Base-by-base conservation (phyloP, 352 stramenopile genomes). In the Halophytophthora batemanensis region DNA sequence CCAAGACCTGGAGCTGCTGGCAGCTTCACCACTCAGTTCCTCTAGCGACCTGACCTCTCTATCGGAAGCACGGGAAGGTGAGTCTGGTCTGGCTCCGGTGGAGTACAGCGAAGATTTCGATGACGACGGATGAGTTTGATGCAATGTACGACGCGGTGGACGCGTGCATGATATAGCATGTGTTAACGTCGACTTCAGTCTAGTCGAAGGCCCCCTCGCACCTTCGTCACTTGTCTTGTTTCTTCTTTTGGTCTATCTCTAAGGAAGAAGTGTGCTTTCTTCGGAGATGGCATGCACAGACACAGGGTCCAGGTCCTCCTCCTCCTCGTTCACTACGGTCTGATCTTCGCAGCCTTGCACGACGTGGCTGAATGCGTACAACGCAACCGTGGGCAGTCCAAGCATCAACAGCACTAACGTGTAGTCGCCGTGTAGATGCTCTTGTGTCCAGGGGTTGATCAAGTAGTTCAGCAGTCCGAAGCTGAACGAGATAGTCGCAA, bases 401-500 rank as follows among this genome's bases (percentile, higher is more conserved):
- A 93, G 67, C 8, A 85, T 50, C 17, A 75, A 14, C 14, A 93
- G 48, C 22, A 84, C 68, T 1, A 75, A 49, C 0, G 73, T 87
- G 43, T 88, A 93, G 53, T 88, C 66, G 23, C 79, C 79, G 5
- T 67, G 52, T n/a, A 90, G 66, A 36, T 82, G 86, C 41, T 68
- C 64, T 53, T 90, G 82, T 1, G 82, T 82, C 69, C 77, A 86
- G 21, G 82, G 80, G 44, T 87, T 90, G 37, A 93, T 61, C 8
- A 79, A 15, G 50, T 90, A 93, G 56, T 88, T 90, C 19, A 93
- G 46, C 13, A 90, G 47, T 2, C 79, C 74, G 37, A 89, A 86
- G 0, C 65, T 53, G 44, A 90, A 93, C 42, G 79, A 86, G 4
- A 87, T 50, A 0, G 61, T 75, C 11, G 82, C 79, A 43, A 93